These are phyloP conservation scores for Diplodia corticola DNA, from an alignment of 2,329 filamentous ascomycete genomes.

Conservation along the genomic window DNA sequence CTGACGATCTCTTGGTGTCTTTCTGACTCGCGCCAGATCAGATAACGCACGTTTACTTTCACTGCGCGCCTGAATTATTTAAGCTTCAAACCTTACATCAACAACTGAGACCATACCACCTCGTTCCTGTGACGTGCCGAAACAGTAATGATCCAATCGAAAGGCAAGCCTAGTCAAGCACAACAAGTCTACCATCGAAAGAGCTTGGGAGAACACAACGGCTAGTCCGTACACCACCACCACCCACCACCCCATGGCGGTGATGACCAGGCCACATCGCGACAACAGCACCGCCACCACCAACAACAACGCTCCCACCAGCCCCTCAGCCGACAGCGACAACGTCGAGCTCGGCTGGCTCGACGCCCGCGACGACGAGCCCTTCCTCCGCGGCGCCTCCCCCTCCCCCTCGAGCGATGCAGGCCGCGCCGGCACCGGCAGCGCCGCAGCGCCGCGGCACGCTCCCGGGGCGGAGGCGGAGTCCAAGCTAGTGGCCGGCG, in stretches of 20 bases:
- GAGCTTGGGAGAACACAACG: background rate
- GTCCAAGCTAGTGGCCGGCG: too few species aligned
- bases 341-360: background rate
- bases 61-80: background rate
- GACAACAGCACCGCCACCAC: too few species aligned
- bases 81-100: background rate
- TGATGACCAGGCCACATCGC: too few species aligned
- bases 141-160: background rate
- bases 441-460: background rate
- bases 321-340: background rate
- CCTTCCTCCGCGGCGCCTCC: background rate
- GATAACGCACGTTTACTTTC: background rate
- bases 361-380: background rate
- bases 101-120: background rate
- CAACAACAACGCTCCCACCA: background rate
- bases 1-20: background rate
- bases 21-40: constrained; percentile 18
- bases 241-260: background rate
- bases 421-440: background rate
- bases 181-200: background rate
- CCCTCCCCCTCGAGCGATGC: too few species aligned
- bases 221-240: too few species aligned
- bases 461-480: background rate
- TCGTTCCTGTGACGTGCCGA: too few species aligned
- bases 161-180: background rate